Conservation (phyloP, 805 yeast genomes). For the Yamadazyma tumulicola region DNA sequence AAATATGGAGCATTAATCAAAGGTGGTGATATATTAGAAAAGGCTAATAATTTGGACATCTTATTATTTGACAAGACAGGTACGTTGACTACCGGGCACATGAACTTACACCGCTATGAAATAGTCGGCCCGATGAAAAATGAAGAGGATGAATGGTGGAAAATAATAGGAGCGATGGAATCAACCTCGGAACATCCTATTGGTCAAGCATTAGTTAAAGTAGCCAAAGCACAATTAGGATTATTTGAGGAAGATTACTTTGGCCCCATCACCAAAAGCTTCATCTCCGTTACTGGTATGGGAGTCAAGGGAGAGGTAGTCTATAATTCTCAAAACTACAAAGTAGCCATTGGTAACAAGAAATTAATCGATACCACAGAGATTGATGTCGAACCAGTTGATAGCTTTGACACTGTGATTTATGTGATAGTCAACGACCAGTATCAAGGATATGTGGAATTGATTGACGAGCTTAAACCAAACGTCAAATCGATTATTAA, state of each 20-base stretch:
- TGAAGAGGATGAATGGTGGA: constrained; percentile 39
- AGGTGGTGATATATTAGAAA: constrained; percentile 87
- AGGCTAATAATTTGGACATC: constrained; percentile 57
- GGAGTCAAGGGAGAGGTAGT: constrained; percentile 42
- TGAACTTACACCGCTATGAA: constrained; percentile 40
- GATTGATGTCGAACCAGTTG: constrained; percentile 7
- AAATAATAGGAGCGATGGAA: constrained; percentile 58
- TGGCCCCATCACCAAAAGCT: constrained; percentile 25
- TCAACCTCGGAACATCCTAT: constrained; percentile 81
- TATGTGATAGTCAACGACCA: constrained; percentile 56
- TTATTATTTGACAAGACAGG: constrained; percentile 95
- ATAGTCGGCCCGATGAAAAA: background rate
- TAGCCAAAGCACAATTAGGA: constrained; percentile 25
- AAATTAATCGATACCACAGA: constrained; percentile 13
- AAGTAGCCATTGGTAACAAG: constrained; percentile 53
- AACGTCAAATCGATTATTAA: constrained; percentile 62
- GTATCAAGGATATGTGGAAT: constrained; percentile 62
- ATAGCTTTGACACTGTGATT: constrained; percentile 42
- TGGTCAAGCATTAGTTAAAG: constrained; percentile 62
- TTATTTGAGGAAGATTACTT: constrained; percentile 32
- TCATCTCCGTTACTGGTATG: constrained; percentile 40
- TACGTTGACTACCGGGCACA: constrained; percentile 81
- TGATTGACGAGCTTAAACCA: constrained; percentile 64
- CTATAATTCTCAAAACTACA: constrained; percentile 13
- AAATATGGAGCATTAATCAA: constrained; percentile 83